Conservation (phyloP, 768 basidiomycete species). For the Tylopilus sp. region DNA sequence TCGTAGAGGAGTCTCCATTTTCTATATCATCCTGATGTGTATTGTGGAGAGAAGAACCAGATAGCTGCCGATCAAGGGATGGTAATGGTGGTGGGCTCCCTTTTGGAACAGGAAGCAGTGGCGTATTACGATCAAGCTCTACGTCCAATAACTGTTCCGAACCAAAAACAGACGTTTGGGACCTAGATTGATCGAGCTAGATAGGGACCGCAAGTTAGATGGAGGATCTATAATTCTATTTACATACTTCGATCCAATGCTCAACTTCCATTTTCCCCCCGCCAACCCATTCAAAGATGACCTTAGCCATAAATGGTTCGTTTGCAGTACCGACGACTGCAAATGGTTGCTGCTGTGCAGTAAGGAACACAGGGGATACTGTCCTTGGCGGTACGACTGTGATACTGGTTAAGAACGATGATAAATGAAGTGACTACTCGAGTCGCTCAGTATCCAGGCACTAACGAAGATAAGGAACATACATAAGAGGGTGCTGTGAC, state of each 20-base stretch:
- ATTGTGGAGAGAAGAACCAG: background rate
- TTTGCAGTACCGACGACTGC: slow-evolving; percentile 40
- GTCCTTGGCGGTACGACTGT: slow-evolving; percentile 38
- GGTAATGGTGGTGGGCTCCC: slow-evolving; percentile 23
- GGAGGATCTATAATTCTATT: background rate
- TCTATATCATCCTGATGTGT: background rate
- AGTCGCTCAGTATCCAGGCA: background rate
- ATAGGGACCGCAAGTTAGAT: background rate
- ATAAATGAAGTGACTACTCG: slow-evolving; percentile 25
- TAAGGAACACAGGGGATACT: slow-evolving; percentile 31
- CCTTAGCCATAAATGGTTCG: slow-evolving; percentile 43
- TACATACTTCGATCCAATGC: slow-evolving; percentile 50
- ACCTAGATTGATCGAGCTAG: slow-evolving; percentile 44
- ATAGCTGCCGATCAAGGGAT: slow-evolving; percentile 25
- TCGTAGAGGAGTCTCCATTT: background rate
- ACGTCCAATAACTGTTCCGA: slow-evolving; percentile 51
- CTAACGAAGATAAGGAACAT: slow-evolving; percentile 17
- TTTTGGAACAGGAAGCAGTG: slow-evolving; percentile 32
- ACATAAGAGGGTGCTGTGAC: slow-evolving; percentile 49
- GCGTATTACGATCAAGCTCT: slow-evolving; percentile 43
- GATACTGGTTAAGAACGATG: slow-evolving; percentile 35
- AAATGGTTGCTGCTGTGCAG: slow-evolving; percentile 38
- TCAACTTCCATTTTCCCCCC: slow-evolving; percentile 44
- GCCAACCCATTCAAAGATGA: slow-evolving; percentile 41
- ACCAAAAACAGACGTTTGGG: slow-evolving; percentile 36